Evolutionary conservation across 2,329 filamentous ascomycete species (phyloP).

Genomic region (Sporothrix humicola): DNA sequence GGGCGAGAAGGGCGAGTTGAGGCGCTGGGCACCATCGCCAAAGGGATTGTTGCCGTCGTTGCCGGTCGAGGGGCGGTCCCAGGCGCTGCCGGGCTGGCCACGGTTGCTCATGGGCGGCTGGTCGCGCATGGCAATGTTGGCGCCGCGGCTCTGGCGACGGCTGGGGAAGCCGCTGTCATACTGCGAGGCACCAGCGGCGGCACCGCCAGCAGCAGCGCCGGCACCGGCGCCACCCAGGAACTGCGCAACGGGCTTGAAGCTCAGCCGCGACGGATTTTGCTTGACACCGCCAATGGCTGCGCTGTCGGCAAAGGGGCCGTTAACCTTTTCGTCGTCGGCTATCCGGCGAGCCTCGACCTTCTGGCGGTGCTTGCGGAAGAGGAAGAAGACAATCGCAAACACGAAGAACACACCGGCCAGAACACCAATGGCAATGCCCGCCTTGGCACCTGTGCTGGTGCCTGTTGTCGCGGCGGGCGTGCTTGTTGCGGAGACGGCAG

Average conservation of each 20-base stretch:
- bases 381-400: constrained; percentile 71
- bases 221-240: constrained; percentile 59
- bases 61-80: constrained; percentile 56
- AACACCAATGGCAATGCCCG: constrained; percentile 84
- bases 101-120: constrained; percentile 40
- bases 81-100: constrained; percentile 46
- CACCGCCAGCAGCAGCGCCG: constrained; percentile 23
- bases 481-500: constrained; percentile 8
- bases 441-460: constrained; percentile 60
- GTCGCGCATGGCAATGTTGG: constrained; percentile 48
- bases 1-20: constrained; percentile 51
- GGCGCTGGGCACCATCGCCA: constrained; percentile 62
- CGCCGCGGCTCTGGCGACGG: constrained; percentile 56
- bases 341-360: constrained; percentile 58
- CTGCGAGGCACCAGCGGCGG: constrained; percentile 17
- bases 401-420: constrained; percentile 71
- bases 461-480: constrained; percentile 12
- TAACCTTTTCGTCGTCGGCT: constrained; percentile 69
- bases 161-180: constrained; percentile 45
- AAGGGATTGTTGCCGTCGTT: constrained; percentile 73
- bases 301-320: constrained; percentile 48
- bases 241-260: constrained; percentile 81
- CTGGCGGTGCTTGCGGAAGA: constrained; percentile 74
- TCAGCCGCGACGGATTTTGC: constrained; percentile 65
- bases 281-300: constrained; percentile 31